phyloP scores from a whole-genome alignment of 768 basidiomycete genomes.

The Daedalea quercina region DNA sequence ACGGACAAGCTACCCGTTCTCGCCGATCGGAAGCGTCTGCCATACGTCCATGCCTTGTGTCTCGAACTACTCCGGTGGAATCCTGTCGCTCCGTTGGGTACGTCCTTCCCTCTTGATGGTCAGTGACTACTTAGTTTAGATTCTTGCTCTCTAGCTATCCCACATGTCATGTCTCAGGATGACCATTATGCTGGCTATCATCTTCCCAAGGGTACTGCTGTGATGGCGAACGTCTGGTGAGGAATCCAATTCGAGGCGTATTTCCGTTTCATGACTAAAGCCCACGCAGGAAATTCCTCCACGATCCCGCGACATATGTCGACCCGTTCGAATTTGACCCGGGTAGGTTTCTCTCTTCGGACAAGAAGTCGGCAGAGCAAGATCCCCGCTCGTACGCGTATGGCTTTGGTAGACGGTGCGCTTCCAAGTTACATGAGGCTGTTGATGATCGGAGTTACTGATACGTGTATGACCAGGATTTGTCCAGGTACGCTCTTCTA shows the following conservation, averaged over 20 bases:
- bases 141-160: constrained; percentile 7
- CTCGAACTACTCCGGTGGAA: constrained; percentile 24
- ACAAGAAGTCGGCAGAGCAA: constrained; percentile 15
- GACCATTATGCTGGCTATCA: constrained; percentile 21
- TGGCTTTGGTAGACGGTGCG: constrained; percentile 26
- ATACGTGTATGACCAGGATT: constrained; percentile 1
- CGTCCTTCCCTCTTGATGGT: not conserved
- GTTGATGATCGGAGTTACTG: not conserved
- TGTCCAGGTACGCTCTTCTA: constrained; percentile 13
- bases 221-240: constrained; percentile 21
- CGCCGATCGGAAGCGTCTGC: constrained; percentile 18
- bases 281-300: constrained; percentile 14
- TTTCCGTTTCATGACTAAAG: not conserved
- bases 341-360: constrained; percentile 20
- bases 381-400: constrained; percentile 21
- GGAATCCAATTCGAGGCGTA: not conserved
- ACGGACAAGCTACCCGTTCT: constrained; percentile 20
- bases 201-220: constrained; percentile 22
- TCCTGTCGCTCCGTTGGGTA: constrained; percentile 22
- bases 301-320: constrained; percentile 25
- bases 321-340: constrained; percentile 30
- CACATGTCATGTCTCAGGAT: constrained; percentile 20
- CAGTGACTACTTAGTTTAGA: not conserved
- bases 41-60: constrained; percentile 20
- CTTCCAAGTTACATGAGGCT: not conserved